Evolutionary conservation across 2,329 filamentous ascomycete genomes (phyloP).

Genomic region (Pleurostoma richardsiae): DNA sequence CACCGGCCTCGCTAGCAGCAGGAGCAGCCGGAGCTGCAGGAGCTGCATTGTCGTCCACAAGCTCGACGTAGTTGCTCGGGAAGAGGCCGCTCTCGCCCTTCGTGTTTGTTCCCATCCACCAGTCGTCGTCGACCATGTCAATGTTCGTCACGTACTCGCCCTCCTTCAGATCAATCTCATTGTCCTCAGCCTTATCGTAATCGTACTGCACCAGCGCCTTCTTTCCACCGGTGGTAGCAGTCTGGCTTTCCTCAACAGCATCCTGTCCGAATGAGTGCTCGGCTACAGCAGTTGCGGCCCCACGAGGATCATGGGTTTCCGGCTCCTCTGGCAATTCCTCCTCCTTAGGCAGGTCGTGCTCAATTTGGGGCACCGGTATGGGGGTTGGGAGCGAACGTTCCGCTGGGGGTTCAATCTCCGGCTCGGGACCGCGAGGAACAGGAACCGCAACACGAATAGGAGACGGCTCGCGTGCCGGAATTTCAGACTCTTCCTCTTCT

Average conservation of each 20-base stretch:
- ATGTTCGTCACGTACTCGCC: slow-evolving; percentile 87
- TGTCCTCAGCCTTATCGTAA: slow-evolving; percentile 96
- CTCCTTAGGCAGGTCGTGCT: slow-evolving; percentile 57
- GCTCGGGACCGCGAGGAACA: slow-evolving; percentile 59
- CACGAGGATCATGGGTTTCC: slow-evolving; percentile 53
- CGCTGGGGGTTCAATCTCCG: slow-evolving; percentile 43
- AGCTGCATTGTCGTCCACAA: slow-evolving; percentile 58
- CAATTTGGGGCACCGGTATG: slow-evolving; percentile 60
- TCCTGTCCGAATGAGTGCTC: slow-evolving; percentile 36
- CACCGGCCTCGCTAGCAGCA: slow-evolving; percentile 10
- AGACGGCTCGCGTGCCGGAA: slow-evolving; percentile 55
- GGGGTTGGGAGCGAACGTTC: slow-evolving; percentile 49
- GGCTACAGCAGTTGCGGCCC: slow-evolving; percentile 51
- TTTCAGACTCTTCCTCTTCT: slow-evolving; percentile 32
- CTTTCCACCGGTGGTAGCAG: slow-evolving; percentile 48
- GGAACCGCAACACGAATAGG: slow-evolving; percentile 85
- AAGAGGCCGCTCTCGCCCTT: slow-evolving; percentile 85
- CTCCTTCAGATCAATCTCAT: slow-evolving; percentile 87
- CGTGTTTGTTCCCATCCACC: slow-evolving; percentile 94
- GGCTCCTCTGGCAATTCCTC: slow-evolving; percentile 62
- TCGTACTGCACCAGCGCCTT: slow-evolving; percentile 85
- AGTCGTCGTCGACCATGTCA: slow-evolving; percentile 96
- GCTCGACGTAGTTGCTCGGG: slow-evolving; percentile 94
- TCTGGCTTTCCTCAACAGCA: slow-evolving; percentile 25
- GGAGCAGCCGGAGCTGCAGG: slow-evolving; percentile 17